phyloP scores from a whole-genome alignment of 768 basidiomycete species.

The Fibroporia radiculosa region DNA sequence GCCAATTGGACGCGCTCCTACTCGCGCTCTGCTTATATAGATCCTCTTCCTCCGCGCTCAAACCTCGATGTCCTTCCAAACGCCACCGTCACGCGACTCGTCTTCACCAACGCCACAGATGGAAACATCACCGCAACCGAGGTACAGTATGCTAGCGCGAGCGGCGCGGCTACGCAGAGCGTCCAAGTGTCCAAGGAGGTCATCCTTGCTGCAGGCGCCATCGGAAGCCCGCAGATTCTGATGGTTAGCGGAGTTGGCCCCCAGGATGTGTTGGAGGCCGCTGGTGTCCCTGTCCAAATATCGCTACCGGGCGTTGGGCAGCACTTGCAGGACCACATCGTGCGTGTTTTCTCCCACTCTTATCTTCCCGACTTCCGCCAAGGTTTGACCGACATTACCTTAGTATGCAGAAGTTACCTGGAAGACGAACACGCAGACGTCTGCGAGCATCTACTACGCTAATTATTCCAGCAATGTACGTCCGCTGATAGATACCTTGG shows the following conservation, averaged over 20 bases:
- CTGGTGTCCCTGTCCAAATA: conserved; percentile 35
- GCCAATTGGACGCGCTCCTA: conserved; percentile 58
- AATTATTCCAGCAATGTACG: conserved; percentile 18
- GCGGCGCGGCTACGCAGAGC: conserved; percentile 26
- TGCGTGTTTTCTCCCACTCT: conserved; percentile 6
- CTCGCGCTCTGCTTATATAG: conserved; percentile 58
- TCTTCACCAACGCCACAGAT: conserved; percentile 28
- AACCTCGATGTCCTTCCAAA: conserved; percentile 60
- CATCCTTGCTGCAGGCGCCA: conserved; percentile 39
- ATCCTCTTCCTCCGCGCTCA: conserved; percentile 49
- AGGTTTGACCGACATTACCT: background rate
- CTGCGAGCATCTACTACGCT: conserved; percentile 25
- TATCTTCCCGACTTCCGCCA: background rate
- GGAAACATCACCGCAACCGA: conserved; percentile 33
- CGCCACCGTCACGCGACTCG: conserved; percentile 48
- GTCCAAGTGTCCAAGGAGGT: conserved; percentile 57
- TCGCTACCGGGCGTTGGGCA: conserved; percentile 56
- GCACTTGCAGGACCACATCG: conserved; percentile 50
- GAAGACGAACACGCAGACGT: conserved; percentile 31
- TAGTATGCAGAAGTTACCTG: conserved; percentile 31
- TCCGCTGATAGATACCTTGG: conserved; percentile 1
- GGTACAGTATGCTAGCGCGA: conserved; percentile 39
- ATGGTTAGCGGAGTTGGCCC: conserved; percentile 55
- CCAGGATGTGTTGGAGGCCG: conserved; percentile 37
- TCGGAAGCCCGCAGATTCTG: conserved; percentile 48